phyloP scores from a whole-genome alignment of 805 yeast genomes.

The Grigorovia transvaalensis region DNA sequence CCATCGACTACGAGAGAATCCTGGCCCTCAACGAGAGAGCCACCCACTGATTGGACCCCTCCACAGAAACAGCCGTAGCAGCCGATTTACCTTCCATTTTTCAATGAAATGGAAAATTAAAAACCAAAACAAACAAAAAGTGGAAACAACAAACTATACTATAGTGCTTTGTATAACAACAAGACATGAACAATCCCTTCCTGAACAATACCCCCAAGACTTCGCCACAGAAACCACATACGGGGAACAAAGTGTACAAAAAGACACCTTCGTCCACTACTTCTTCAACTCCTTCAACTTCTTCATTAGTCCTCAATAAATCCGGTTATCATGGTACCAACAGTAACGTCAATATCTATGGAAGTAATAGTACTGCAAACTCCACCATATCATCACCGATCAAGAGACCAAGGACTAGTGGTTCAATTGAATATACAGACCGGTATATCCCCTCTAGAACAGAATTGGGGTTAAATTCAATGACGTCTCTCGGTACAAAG shows the following conservation, averaged over 20 bases:
- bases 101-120: too few relatives aligned
- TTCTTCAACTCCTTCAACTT: not conserved
- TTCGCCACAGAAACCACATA: slow-evolving; percentile 22
- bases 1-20: slow-evolving; percentile 32
- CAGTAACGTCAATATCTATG: not conserved
- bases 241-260: slow-evolving; percentile 7
- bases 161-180: not conserved
- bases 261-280: not conserved
- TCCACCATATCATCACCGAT: slow-evolving; percentile 23
- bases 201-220: slow-evolving; percentile 27
- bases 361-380: slow-evolving; percentile 4
- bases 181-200: slow-evolving; percentile 21
- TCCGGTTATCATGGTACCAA: not conserved
- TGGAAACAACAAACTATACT: not conserved
- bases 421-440: slow-evolving; percentile 51
- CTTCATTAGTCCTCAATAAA: not conserved
- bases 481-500: slow-evolving; percentile 37
- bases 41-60: not conserved
- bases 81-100: too few relatives aligned
- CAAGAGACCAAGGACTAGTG: slow-evolving; percentile 25
- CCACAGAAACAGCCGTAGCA: too few relatives aligned
- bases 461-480: slow-evolving; percentile 81
- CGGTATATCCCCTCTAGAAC: slow-evolving; percentile 81
- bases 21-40: slow-evolving; percentile 11
- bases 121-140: not conserved